Evolutionary conservation across 768 basidiomycete genomes (phyloP), one percentile per base, ranked within the genome.

Genomic region (Hypsizygus marmoreus): DNA sequence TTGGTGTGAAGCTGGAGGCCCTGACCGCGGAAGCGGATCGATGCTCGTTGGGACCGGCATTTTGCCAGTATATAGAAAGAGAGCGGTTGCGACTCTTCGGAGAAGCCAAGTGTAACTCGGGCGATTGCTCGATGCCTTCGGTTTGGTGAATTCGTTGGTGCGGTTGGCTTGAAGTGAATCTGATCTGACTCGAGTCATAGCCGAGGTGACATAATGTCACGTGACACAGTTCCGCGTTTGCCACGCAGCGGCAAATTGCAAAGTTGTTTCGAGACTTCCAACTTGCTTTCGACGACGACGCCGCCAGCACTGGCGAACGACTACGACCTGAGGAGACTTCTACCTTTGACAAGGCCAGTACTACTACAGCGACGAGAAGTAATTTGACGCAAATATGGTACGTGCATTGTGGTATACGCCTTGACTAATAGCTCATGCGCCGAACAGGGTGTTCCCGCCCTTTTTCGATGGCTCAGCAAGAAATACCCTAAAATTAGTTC

Each of bases 381-480:
- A 28, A 34, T 17, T 23, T 6, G 16, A 32, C 10, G n/a, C 22
- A 8, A 46, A 1, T 19, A 51, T 55, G 54, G 55, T 56, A 40
- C 12, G 55, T 34, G 28, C 4, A 20, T 43, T 30, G 51, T 40
- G 39, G 47, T 45, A n/a, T 25, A 32, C 7, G 31, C 6, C 19
- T 43, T 26, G 30, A 29, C 10, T 34, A 17, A 24, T 29, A 14
- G 28, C 32, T 54, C 40, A 43, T 40, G 31, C 17, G 24, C 36
- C 45, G 12, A 42, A 37, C 49, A 95, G 95, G 95, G 95, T 84
- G 95, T 97, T 51, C 95, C 95, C 49, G 95, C 95, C 36, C 80
- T 97, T 52, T 98, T 98, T 72, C 85, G 95, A 63, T 99, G 95
- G 95, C 78, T 98, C 48, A 97, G 93, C 66, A 95, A 88, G 75